Evolutionary conservation across 78 protist genomes (phyloP).

Genomic region (Dictyostelium capitatum): DNA sequence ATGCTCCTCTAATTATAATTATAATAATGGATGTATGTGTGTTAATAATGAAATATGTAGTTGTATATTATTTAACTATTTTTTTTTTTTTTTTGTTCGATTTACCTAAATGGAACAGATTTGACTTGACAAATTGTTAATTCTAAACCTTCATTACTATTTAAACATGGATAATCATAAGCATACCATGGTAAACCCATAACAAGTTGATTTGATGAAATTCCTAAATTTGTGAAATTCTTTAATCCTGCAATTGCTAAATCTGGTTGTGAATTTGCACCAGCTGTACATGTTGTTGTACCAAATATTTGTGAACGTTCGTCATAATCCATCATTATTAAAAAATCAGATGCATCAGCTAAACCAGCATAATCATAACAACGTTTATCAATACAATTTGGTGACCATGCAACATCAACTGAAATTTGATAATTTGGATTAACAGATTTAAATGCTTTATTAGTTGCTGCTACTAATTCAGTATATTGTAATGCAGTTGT

Average conservation of each 20-base stretch:
- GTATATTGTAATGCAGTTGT: slow-evolving; percentile 24
- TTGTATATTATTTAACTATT: too few species aligned
- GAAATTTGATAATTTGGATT: slow-evolving; percentile 75
- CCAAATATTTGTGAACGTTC: slow-evolving; percentile 71
- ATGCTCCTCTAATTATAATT: slow-evolving; percentile 26
- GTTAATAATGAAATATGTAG: too few species aligned
- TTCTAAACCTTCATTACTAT: not conserved
- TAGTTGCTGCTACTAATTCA: slow-evolving; percentile 45
- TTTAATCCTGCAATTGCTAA: slow-evolving; percentile 47
- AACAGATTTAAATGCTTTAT: slow-evolving; percentile 36
- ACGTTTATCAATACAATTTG: slow-evolving; percentile 78
- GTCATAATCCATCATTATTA: slow-evolving; percentile 86
- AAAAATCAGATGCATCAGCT: slow-evolving; percentile 72
- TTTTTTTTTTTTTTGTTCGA: too few species aligned
- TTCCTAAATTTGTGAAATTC: slow-evolving; percentile 56
- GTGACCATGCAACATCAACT: slow-evolving; percentile 88
- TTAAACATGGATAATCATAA: slow-evolving; percentile 20
- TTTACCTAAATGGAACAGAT: not conserved
- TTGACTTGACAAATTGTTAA: slow-evolving; percentile 21
- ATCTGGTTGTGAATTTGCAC: slow-evolving; percentile 75
- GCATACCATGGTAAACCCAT: slow-evolving; percentile 90
- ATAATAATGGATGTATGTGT: too few species aligned
- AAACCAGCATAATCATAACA: slow-evolving; percentile 81
- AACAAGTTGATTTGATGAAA: slow-evolving; percentile 37
- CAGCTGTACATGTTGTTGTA: slow-evolving; percentile 53